phyloP scores from a whole-genome alignment of 805 yeast species.

The Komagataella pastoris region DNA sequence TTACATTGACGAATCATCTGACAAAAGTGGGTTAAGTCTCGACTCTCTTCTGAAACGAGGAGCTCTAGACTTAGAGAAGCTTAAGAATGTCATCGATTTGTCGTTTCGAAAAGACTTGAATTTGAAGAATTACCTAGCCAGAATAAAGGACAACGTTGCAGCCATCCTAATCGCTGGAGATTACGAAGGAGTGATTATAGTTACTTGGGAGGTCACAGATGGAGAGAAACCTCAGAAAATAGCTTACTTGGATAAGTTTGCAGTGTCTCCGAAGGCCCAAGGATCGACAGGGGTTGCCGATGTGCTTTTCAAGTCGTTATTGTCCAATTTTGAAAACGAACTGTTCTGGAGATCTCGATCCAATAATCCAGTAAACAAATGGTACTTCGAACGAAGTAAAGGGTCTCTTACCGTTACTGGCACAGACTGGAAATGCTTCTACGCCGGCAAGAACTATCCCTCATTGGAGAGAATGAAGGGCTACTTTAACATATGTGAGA shows the following conservation, averaged over 20 bases:
- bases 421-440: constrained; percentile 25
- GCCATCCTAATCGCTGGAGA: constrained; percentile 81
- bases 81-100: constrained; percentile 55
- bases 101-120: constrained; percentile 68
- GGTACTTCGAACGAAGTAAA: constrained; percentile 89
- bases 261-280: constrained; percentile 71
- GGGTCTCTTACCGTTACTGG: constrained; percentile 44
- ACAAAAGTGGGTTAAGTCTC: constrained; percentile 24
- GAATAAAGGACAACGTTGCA: constrained; percentile 59
- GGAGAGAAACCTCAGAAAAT: constrained; percentile 18
- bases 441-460: constrained; percentile 21
- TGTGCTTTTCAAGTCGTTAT: constrained; percentile 72
- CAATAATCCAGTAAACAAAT: constrained; percentile 85
- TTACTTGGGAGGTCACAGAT: constrained; percentile 57
- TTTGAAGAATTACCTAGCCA: constrained; percentile 44
- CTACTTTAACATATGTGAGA: constrained; percentile 39
- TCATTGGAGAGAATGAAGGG: constrained; percentile 23
- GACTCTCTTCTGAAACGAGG: constrained; percentile 21
- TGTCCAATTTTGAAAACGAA: constrained; percentile 54
- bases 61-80: constrained; percentile 38
- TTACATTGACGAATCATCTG: constrained; percentile 15
- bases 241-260: constrained; percentile 89
- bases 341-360: constrained; percentile 83
- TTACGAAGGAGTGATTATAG: constrained; percentile 89
- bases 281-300: constrained; percentile 94